phyloP scores from a whole-genome alignment of 2,329 filamentous ascomycete species.

The Fusarium tuaranense region DNA sequence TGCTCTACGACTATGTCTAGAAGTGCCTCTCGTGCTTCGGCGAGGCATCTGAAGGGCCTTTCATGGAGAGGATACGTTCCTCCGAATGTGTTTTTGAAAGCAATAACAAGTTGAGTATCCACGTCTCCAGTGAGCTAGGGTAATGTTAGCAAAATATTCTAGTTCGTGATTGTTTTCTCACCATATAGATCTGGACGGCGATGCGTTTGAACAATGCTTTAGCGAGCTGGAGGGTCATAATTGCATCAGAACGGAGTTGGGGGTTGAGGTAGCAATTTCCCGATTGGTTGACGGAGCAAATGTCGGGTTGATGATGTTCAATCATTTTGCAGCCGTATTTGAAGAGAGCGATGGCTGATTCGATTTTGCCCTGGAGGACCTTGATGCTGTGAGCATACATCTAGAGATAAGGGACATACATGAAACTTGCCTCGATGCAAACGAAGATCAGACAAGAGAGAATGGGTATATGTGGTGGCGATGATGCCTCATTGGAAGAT shows the following conservation, averaged over 20 bases:
- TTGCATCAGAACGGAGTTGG: not conserved
- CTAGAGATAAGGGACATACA: rapidly evolving
- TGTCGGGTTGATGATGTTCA: not conserved
- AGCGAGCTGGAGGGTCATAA: not conserved
- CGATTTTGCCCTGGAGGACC: constrained; percentile 30
- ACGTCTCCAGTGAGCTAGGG: constrained; percentile 19
- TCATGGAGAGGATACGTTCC: not conserved
- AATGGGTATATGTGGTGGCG: constrained; percentile 9
- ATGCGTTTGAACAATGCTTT: constrained; percentile 20
- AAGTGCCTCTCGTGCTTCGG: constrained; percentile 12
- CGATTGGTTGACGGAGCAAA: not conserved
- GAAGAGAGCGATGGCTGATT: constrained; percentile 21
- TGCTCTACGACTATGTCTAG: constrained; percentile 24
- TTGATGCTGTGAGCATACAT: not conserved
- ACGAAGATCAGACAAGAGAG: constrained; percentile 31
- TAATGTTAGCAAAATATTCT: not conserved
- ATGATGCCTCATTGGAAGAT: not conserved
- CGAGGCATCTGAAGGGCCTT: constrained; percentile 4
- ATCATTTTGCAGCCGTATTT: constrained; percentile 31
- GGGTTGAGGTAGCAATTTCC: not conserved
- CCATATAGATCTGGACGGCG: constrained; percentile 17
- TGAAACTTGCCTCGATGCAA: constrained; percentile 14
- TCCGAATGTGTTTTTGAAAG: constrained; percentile 3
- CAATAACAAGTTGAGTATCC: not conserved
- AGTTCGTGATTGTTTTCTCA: not conserved